Evolutionary conservation across 352 stramenopile genomes (phyloP).

Genomic region (Stramenopiles sp.): DNA sequence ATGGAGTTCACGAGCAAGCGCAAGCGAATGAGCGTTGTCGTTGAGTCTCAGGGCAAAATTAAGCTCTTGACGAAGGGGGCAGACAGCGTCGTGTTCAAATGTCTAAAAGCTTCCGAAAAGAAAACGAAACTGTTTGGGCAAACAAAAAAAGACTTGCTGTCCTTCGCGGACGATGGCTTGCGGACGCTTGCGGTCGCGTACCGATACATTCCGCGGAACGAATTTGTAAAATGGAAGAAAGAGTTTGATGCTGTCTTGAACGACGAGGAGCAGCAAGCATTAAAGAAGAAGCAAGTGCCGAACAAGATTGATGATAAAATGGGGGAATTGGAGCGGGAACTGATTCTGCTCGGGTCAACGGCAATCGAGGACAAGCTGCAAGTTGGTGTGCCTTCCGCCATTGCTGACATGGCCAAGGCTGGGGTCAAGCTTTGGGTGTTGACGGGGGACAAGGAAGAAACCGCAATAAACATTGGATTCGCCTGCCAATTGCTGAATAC

Average conservation of each 20-base stretch:
- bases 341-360: slow-evolving; percentile 60
- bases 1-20: slow-evolving; percentile 71
- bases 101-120: slow-evolving; percentile 24
- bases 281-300: slow-evolving; percentile 39
- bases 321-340: slow-evolving; percentile 47
- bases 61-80: slow-evolving; percentile 63
- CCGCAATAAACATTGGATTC: slow-evolving; percentile 79
- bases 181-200: slow-evolving; percentile 56
- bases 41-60: slow-evolving; percentile 39
- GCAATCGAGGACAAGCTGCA: slow-evolving; percentile 82
- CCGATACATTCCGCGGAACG: slow-evolving; percentile 32
- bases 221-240: slow-evolving; percentile 36
- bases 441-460: slow-evolving; percentile 79
- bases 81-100: slow-evolving; percentile 71
- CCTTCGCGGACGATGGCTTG: slow-evolving; percentile 56
- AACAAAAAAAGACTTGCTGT: not conserved
- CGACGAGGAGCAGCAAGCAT: slow-evolving; percentile 41
- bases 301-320: slow-evolving; percentile 51
- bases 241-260: slow-evolving; percentile 42
- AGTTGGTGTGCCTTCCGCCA: slow-evolving; percentile 57
- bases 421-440: slow-evolving; percentile 80
- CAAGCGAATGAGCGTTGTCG: slow-evolving; percentile 75
- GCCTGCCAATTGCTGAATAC: slow-evolving; percentile 50
- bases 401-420: slow-evolving; percentile 48
- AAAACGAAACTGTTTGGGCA: not conserved